phyloP scores from a whole-genome alignment of 306 rosid species.

The Lagenaria siceraria region DNA sequence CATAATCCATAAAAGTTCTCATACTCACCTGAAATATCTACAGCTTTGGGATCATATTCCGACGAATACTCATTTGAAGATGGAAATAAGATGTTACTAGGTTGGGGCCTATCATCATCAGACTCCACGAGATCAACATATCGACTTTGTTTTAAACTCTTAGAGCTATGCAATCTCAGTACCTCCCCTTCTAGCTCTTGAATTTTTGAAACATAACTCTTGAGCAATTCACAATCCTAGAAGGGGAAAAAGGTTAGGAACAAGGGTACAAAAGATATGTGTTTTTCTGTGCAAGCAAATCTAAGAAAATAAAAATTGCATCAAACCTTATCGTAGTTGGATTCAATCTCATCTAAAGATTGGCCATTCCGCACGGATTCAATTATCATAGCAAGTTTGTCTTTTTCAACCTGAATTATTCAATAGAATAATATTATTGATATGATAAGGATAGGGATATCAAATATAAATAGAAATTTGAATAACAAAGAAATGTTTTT shows the following conservation, averaged over 20 bases:
- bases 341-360: slow-evolving; percentile 92
- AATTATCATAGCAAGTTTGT: slow-evolving; percentile 53
- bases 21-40: slow-evolving; percentile 47
- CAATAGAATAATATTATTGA: background rate
- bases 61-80: slow-evolving; percentile 45
- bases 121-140: slow-evolving; percentile 46
- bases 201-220: slow-evolving; percentile 60
- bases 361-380: slow-evolving; percentile 71
- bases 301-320: background rate
- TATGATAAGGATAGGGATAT: slow-evolving; percentile 1
- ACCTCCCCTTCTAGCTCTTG: slow-evolving; percentile 74
- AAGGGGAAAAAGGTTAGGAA: slow-evolving; percentile 3
- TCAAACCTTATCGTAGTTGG: slow-evolving; percentile 50
- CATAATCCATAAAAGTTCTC: background rate
- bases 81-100: slow-evolving; percentile 46
- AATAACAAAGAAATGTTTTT: background rate
- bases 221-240: slow-evolving; percentile 69
- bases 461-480: background rate
- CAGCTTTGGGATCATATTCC: slow-evolving; percentile 51
- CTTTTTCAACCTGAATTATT: slow-evolving; percentile 72
- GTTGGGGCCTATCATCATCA: slow-evolving; percentile 39
- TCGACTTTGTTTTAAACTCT: slow-evolving; percentile 23
- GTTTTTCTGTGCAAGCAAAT: background rate
- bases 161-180: slow-evolving; percentile 25
- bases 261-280: background rate